Base-by-base conservation (phyloP, 345 rosid species). In the Mercurialis annua region DNA sequence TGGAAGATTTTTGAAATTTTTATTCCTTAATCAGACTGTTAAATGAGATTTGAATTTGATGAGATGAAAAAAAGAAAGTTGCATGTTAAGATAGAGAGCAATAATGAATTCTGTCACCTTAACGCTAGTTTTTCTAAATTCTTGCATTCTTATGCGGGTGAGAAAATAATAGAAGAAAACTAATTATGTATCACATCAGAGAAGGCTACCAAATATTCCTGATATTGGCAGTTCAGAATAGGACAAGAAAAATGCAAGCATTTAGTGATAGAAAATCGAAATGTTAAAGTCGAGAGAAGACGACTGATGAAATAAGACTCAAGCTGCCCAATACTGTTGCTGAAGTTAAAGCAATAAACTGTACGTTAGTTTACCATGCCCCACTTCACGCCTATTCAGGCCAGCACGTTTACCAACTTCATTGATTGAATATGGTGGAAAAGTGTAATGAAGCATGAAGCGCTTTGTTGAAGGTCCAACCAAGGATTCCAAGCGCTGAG, bases 311-410 rank as follows among this genome's bases (percentile, higher is more conserved):
- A 26, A 46, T 16, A 33, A 49, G 62, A 43, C 42, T 53, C 29
- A 6, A 44, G 8, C 47, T 20, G 42, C 36, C 20, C 46, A 48
- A 58, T 26, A 58, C 40, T 36, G 21, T 38, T 10, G 63, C 38
- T 6, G 15, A 64, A 15, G 57, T n/a, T 24, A 57, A 17, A 51
- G 44, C 48, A 65, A 27, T 54, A 48, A 31, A 66, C 50, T 21
- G 57, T 31, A 66, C 38, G 65, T 44, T 57, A 72, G 40, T 47
- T 68, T 85, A 89, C 98, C 97, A 76, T 94, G 99, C 56, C 99
- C 97, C 74, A 94, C 97, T 89, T 94, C 97, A 76, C 99, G 97
- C 77, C 99, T 89, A 78, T 94, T 94, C 51, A 94, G 81, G 78
- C 99, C 99, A 67, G 78, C 81, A 70, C 82, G 82, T 86, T 94